These are phyloP conservation scores for Rhynchosporium agropyri DNA, from an alignment of 2,329 filamentous ascomycete species.

Conservation along the genomic window DNA sequence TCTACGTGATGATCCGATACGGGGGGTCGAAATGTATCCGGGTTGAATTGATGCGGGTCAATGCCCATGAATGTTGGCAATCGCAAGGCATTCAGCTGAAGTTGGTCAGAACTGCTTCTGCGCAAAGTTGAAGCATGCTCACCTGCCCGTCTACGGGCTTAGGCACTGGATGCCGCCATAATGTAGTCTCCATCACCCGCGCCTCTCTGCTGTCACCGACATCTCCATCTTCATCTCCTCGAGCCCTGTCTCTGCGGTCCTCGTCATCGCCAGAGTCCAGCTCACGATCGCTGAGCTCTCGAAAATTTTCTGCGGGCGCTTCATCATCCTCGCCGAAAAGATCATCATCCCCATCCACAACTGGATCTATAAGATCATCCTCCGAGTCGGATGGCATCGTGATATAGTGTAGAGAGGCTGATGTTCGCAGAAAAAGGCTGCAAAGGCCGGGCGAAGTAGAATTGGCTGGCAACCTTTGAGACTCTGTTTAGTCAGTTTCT, in stretches of 20 bases:
- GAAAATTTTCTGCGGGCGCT: slow-evolving; percentile 37
- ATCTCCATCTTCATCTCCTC: slow-evolving; percentile 46
- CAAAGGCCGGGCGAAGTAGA: neutral
- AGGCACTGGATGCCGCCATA: slow-evolving; percentile 71
- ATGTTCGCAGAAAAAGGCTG: neutral
- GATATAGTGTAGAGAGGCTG: neutral
- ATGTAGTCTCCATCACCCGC: slow-evolving; percentile 63
- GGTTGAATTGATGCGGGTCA: slow-evolving; percentile 67
- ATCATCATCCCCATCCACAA: slow-evolving; percentile 59
- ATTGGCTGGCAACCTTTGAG: neutral
- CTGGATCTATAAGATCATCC: slow-evolving; percentile 43
- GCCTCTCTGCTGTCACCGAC: slow-evolving; percentile 47
- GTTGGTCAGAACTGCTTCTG: slow-evolving; percentile 27
- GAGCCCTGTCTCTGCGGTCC: slow-evolving; percentile 63
- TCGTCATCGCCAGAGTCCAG: slow-evolving; percentile 65
- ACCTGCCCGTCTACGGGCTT: slow-evolving; percentile 73
- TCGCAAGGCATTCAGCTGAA: slow-evolving; percentile 68
- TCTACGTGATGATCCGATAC: slow-evolving; percentile 58
- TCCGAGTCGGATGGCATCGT: slow-evolving; percentile 36
- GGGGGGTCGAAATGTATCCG: slow-evolving; percentile 66
- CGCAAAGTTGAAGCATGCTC: slow-evolving; percentile 28
- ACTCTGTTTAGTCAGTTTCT: neutral
- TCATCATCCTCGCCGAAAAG: slow-evolving; percentile 62
- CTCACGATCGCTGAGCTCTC: slow-evolving; percentile 61
- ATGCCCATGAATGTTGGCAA: slow-evolving; percentile 74